Conservation (phyloP, 2,329 filamentous ascomycete genomes). For the Remersonia thermophila region DNA sequence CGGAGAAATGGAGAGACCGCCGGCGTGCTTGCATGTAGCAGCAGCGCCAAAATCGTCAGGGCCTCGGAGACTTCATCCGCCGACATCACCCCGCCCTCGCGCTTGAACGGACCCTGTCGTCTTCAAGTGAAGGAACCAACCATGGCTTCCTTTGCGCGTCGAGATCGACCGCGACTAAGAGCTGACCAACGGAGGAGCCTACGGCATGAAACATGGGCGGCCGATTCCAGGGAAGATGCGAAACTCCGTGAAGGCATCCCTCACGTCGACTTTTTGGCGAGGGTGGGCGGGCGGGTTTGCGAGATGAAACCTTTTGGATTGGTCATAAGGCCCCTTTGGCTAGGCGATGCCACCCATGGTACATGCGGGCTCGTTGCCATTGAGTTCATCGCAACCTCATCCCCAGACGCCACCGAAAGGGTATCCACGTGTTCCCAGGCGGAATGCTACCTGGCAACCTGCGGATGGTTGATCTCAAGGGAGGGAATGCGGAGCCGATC, state of each 20-base stretch:
- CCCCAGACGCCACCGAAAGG: neutral
- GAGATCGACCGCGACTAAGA: slow-evolving; percentile 6
- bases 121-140: too few relatives aligned
- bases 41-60: too few relatives aligned
- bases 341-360: neutral
- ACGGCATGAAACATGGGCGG: slow-evolving; percentile 16
- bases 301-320: slow-evolving; percentile 23
- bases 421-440: slow-evolving; percentile 9
- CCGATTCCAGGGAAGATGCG: slow-evolving; percentile 20
- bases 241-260: slow-evolving; percentile 17
- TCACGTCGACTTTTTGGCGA: slow-evolving; percentile 6
- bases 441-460: slow-evolving; percentile 11
- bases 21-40: too few relatives aligned
- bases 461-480: slow-evolving; percentile 13
- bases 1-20: too few relatives aligned
- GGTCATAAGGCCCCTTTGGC: slow-evolving; percentile 12
- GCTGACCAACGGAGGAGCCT: slow-evolving; percentile 4
- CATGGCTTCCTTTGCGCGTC: too few relatives aligned
- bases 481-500: too few relatives aligned
- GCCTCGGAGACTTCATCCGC: too few relatives aligned
- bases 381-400: too few relatives aligned
- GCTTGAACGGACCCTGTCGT: too few relatives aligned
- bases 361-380: too few relatives aligned
- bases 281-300: slow-evolving; percentile 4
- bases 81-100: too few relatives aligned